phyloP scores from a whole-genome alignment of 2,329 filamentous ascomycete genomes.

The Nemania abortiva region DNA sequence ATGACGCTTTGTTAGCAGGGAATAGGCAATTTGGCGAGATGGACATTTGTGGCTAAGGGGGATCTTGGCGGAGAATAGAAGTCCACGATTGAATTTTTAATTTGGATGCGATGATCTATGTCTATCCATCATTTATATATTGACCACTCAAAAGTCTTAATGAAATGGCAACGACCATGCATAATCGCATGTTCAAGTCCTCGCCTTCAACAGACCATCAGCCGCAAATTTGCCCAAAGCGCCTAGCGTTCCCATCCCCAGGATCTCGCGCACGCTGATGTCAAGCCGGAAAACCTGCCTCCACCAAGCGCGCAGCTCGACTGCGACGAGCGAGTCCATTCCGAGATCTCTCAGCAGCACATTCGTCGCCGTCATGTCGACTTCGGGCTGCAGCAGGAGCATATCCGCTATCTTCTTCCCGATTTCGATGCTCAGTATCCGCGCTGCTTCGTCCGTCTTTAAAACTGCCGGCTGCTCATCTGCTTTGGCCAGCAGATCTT shows the following conservation, averaged over 20 bases:
- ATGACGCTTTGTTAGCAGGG: no score
- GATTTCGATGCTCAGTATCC: not conserved
- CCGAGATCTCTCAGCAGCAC: not conserved
- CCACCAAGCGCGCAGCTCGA: constrained; percentile 19
- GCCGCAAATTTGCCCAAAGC: constrained; percentile 4
- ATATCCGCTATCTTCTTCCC: constrained; percentile 6
- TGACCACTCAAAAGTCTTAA: no score
- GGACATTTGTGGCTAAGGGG: no score
- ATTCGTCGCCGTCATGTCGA: not conserved
- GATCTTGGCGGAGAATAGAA: no score
- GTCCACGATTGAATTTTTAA: no score
- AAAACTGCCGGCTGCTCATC: not conserved
- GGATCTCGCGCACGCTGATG: constrained; percentile 4
- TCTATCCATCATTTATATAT: no score
- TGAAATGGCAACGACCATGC: no score
- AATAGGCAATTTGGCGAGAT: no score
- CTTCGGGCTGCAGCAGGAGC: not conserved
- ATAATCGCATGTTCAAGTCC: no score
- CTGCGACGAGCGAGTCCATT: constrained; percentile 9
- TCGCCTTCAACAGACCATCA: no score
- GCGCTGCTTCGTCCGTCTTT: not conserved
- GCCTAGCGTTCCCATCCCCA: constrained; percentile 5
- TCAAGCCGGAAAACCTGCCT: constrained; percentile 1
- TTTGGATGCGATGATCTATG: no score
- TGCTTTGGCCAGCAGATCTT: not conserved